Conservation (phyloP, 1,284 basidiomycete species). For the Ustilago trichophora region DNA sequence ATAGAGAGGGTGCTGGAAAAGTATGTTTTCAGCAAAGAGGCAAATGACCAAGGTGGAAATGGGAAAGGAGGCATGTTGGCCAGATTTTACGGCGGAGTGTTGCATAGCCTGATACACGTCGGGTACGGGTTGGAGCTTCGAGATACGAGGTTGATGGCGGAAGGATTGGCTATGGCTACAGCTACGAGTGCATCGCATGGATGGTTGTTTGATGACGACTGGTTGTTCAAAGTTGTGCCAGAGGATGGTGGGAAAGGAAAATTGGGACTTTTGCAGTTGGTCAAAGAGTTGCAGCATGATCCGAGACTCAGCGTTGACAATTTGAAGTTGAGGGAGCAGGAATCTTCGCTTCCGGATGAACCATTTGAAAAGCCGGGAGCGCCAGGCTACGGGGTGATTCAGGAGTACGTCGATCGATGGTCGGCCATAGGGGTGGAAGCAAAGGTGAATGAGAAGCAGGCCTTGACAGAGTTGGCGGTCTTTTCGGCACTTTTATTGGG, state of each 20-base stretch:
- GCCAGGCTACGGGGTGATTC: slow-evolving; percentile 7
- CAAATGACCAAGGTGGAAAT: too few species aligned
- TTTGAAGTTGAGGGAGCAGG: slow-evolving; percentile 6
- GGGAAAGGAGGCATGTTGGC: slow-evolving; percentile 10
- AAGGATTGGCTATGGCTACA: slow-evolving; percentile 55
- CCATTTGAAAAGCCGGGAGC: slow-evolving; percentile 11
- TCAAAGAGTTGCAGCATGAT: slow-evolving; percentile 19
- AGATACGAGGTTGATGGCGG: slow-evolving; percentile 52
- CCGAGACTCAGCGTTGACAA: neutral
- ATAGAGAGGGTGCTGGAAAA: slow-evolving; percentile 14
- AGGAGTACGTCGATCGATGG: slow-evolving; percentile 31
- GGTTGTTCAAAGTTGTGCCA: too few species aligned
- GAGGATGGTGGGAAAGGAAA: too few species aligned
- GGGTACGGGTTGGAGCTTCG: slow-evolving; percentile 64
- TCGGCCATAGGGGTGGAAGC: neutral
- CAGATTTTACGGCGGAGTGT: slow-evolving; percentile 60
- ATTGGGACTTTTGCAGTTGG: slow-evolving; percentile 13
- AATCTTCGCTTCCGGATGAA: slow-evolving; percentile 9
- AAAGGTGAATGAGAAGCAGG: neutral
- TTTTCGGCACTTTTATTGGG: slow-evolving; percentile 26
- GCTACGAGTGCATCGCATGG: slow-evolving; percentile 7
- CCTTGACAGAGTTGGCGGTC: slow-evolving; percentile 19
- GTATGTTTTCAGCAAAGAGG: slow-evolving; percentile 35
- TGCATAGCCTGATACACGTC: slow-evolving; percentile 66
- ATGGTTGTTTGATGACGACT: slow-evolving; percentile 26